Evolutionary conservation across 257 asterid species (phyloP).

Genomic region (Solanum chiquidenum): DNA sequence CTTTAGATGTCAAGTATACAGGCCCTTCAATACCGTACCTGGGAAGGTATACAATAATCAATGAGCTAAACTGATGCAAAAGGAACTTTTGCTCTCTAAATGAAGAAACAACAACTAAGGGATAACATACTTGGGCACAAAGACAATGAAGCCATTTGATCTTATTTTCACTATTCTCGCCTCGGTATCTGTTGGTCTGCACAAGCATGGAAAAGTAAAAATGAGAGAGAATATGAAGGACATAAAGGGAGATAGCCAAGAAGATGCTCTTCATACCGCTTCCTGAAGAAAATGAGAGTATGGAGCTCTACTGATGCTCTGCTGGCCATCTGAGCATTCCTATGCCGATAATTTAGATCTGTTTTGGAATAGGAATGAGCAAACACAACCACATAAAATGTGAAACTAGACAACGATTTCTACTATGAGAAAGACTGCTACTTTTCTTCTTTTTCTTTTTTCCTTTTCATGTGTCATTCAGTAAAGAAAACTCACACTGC

Average conservation of each 20-base stretch:
- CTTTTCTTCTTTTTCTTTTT: not conserved
- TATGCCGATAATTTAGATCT: slow-evolving; percentile 94
- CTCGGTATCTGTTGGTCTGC: slow-evolving; percentile 96
- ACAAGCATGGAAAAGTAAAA: slow-evolving; percentile 1
- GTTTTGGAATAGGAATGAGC: slow-evolving; percentile 2
- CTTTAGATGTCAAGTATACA: slow-evolving; percentile 47
- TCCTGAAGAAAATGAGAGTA: slow-evolving; percentile 79
- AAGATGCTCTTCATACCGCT: slow-evolving; percentile 36
- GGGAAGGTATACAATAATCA: not conserved
- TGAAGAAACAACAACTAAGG: not conserved
- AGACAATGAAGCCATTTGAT: slow-evolving; percentile 87
- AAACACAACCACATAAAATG: not conserved
- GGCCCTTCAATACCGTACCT: slow-evolving; percentile 99
- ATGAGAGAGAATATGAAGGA: not conserved
- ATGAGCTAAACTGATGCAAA: not conserved
- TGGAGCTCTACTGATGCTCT: slow-evolving; percentile 97
- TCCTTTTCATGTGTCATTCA: not conserved
- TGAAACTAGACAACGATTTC: not conserved
- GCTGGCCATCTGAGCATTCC: slow-evolving; percentile 99
- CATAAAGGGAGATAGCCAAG: not conserved
- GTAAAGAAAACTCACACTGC: not conserved
- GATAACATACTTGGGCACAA: slow-evolving; percentile 72
- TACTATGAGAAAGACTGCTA: no score
- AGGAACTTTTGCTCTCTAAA: not conserved
- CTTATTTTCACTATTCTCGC: slow-evolving; percentile 87